phyloP scores from a whole-genome alignment of 805 yeast species.

The Yamadazyma endophytica region DNA sequence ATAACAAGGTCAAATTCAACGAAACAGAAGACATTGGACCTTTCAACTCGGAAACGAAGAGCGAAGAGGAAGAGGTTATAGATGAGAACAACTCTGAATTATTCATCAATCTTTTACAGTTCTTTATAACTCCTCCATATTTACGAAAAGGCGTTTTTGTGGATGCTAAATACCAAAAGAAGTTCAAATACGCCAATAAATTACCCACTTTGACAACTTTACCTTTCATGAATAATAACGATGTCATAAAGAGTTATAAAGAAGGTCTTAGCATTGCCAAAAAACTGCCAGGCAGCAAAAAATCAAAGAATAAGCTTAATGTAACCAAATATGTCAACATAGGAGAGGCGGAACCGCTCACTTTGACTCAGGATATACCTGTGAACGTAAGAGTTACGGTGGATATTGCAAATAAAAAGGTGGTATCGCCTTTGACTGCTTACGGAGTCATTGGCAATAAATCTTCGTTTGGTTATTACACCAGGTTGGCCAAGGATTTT shows the following conservation, averaged over 20 bases:
- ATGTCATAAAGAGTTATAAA: constrained; percentile 33
- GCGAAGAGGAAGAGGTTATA: constrained; percentile 9
- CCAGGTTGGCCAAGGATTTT: constrained; percentile 61
- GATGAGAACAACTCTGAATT: constrained; percentile 38
- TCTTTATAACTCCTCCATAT: constrained; percentile 81
- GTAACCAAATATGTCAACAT: constrained; percentile 74
- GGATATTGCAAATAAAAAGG: constrained; percentile 53
- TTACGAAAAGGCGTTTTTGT: constrained; percentile 60
- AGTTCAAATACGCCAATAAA: constrained; percentile 60
- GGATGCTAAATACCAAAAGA: constrained; percentile 20
- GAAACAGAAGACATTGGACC: constrained; percentile 11
- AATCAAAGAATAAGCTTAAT: constrained; percentile 44
- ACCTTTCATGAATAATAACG: constrained; percentile 63
- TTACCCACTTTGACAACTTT: constrained; percentile 69
- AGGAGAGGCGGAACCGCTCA: constrained; percentile 59
- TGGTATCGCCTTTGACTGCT: constrained; percentile 70
- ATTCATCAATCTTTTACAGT: constrained; percentile 70
- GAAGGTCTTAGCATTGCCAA: constrained; percentile 63
- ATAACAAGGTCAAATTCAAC: constrained; percentile 30
- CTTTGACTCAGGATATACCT: constrained; percentile 64
- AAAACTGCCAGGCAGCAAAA: constrained; percentile 32
- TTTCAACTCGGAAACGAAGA: constrained; percentile 6
- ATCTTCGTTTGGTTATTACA: constrained; percentile 67
- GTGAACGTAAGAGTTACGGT: constrained; percentile 79
- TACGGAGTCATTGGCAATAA: constrained; percentile 61